phyloP scores from a whole-genome alignment of 2,329 filamentous ascomycete species.

The Ceratocystis colombiana region DNA sequence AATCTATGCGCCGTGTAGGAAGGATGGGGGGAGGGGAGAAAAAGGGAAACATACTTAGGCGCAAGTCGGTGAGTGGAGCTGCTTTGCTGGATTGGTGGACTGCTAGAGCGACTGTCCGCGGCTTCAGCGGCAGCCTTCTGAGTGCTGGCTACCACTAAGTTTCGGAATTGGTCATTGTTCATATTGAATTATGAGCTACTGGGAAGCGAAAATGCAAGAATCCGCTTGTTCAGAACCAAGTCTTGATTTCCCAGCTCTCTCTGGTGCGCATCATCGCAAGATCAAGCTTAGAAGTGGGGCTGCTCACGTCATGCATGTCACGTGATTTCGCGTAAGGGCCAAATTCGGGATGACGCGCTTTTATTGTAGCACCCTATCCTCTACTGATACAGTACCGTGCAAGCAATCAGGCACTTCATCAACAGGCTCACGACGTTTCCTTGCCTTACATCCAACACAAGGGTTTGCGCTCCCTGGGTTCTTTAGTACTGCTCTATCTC shows the following conservation, averaged over 20 bases:
- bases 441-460: no score
- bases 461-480: no score
- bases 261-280: background rate
- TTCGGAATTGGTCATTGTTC: slow-evolving; percentile 94
- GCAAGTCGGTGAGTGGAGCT: slow-evolving; percentile 16
- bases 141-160: slow-evolving; percentile 52
- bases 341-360: background rate
- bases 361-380: background rate
- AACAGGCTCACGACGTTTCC: no score
- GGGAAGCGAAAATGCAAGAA: no score
- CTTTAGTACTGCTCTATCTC: no score
- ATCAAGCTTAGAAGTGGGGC: slow-evolving; percentile 17
- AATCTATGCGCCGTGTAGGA: background rate
- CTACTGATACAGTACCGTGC: background rate
- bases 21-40: background rate
- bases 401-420: background rate
- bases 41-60: slow-evolving; percentile 40
- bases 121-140: slow-evolving; percentile 34
- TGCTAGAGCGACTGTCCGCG: background rate
- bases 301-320: slow-evolving; percentile 6
- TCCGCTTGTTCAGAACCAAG: no score
- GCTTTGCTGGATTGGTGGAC: background rate
- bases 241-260: background rate
- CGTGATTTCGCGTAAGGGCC: slow-evolving; percentile 22
- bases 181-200: slow-evolving; percentile 40